Conservation (phyloP, 2,329 filamentous ascomycete genomes). For the Periglandula ipomoeae region DNA sequence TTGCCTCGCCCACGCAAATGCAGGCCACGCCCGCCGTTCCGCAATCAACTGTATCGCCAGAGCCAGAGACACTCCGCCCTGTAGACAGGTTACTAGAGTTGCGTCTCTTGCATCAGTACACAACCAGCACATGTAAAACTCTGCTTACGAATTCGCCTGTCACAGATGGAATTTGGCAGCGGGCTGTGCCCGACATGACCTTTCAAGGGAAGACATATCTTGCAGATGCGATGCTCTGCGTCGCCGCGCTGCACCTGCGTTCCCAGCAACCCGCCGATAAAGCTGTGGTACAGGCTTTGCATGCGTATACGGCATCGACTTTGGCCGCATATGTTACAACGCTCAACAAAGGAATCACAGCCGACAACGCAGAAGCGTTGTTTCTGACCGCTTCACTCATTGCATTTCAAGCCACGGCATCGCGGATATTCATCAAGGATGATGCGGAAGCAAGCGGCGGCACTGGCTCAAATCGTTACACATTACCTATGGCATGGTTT, state of each 20-base stretch:
- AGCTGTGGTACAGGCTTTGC: constrained; percentile 51
- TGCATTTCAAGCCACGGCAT: constrained; percentile 56
- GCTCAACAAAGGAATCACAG: constrained; percentile 46
- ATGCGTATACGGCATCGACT: constrained; percentile 56
- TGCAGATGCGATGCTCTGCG: constrained; percentile 54
- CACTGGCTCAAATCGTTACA: constrained; percentile 37
- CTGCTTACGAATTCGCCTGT: constrained; percentile 43
- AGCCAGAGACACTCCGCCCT: constrained; percentile 23
- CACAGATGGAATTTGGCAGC: constrained; percentile 49
- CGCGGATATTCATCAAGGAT: constrained; percentile 52
- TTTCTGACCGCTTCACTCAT: constrained; percentile 56
- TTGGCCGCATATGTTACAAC: constrained; percentile 50
- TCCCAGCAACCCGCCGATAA: constrained; percentile 48
- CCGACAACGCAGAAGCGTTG: constrained; percentile 51
- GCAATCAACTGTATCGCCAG: constrained; percentile 11
- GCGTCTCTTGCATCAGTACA: constrained; percentile 56
- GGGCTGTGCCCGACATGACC: constrained; percentile 50
- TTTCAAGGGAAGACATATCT: constrained; percentile 50
- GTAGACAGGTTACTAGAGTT: constrained; percentile 47
- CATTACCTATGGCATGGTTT: constrained; percentile 55
- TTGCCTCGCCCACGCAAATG: constrained; percentile 23
- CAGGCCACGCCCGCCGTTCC: constrained; percentile 18
- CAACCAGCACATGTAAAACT: constrained; percentile 49
- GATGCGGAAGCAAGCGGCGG: constrained; percentile 30
- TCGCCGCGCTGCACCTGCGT: constrained; percentile 54